Conservation (phyloP, 768 basidiomycete species). For the Suillus cothurnatus region DNA sequence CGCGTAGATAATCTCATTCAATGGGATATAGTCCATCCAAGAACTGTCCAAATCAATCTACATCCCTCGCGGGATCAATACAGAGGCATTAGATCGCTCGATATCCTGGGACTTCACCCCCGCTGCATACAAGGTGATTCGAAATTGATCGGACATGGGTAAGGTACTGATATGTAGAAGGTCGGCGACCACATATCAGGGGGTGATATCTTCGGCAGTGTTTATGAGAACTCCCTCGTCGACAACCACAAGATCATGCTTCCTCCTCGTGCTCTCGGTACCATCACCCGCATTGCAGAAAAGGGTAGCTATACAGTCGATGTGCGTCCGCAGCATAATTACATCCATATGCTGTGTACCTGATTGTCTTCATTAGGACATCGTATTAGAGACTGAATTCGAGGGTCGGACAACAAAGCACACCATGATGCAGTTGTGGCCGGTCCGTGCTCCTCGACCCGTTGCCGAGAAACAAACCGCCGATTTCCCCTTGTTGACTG, state of each 20-base stretch:
- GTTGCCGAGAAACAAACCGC: constrained; percentile 95
- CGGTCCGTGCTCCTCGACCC: constrained; percentile 96
- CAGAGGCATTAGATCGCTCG: constrained; percentile 86
- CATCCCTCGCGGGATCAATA: constrained; percentile 98
- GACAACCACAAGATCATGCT: constrained; percentile 98
- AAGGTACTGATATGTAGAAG: constrained; percentile 38
- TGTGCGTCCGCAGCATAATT: constrained; percentile 47
- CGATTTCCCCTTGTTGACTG: constrained; percentile 88
- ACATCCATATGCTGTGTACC: constrained; percentile 3
- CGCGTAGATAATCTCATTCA: constrained; percentile 13
- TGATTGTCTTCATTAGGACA: constrained; percentile 56
- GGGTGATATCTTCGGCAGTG: constrained; percentile 93
- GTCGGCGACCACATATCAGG: constrained; percentile 97
- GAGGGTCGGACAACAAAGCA: constrained; percentile 93
- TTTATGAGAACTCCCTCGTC: constrained; percentile 97
- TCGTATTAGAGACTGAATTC: constrained; percentile 96
- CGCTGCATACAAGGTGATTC: constrained; percentile 65
- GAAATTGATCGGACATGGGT: constrained; percentile 1
- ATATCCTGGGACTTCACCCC: constrained; percentile 97
- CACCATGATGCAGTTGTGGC: constrained; percentile 98
- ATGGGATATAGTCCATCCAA: constrained; percentile 71
- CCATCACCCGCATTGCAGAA: constrained; percentile 90
- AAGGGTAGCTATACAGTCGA: constrained; percentile 92
- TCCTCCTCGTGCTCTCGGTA: constrained; percentile 90
- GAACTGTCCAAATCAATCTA: constrained; percentile 99